A percentile compares a stretch with the other conserved stretches of the same genome.
phyloP scores from a whole-genome alignment of 106 monocot species.

The Dendrobium huoshanense region DNA sequence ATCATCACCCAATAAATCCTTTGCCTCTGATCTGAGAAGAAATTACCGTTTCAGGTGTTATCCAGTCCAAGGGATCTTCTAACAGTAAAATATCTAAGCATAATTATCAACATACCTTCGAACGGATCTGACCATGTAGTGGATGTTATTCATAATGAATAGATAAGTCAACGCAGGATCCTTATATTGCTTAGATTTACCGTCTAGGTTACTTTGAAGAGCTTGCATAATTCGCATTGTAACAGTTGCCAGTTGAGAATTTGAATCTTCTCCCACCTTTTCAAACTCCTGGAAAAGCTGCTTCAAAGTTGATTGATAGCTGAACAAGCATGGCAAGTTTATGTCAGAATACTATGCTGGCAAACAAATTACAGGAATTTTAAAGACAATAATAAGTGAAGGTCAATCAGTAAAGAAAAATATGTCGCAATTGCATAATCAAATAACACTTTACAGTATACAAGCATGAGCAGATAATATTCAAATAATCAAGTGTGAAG shows the following conservation, averaged over 20 bases:
- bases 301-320: conserved; percentile 84
- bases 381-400: neutral
- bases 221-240: conserved; percentile 86
- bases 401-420: neutral
- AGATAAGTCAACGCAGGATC: conserved; percentile 58
- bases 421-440: neutral
- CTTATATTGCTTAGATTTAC: conserved; percentile 71
- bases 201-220: conserved; percentile 63
- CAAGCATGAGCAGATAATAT: neutral
- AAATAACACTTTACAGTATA: neutral
- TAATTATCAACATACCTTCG: conserved; percentile 39
- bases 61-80: neutral
- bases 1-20: conserved; percentile 53
- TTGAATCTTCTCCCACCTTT: conserved; percentile 34
- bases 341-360: conserved; percentile 5
- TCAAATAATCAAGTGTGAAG: neutral
- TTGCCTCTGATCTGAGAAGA: conserved; percentile 41
- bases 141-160: conserved; percentile 76
- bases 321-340: conserved; percentile 18
- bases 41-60: neutral
- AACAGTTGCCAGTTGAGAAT: conserved; percentile 59
- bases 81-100: neutral
- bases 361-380: neutral
- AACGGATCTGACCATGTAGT: conserved; percentile 72
- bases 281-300: conserved; percentile 85